Evolutionary conservation across 495 filamentous ascomycete species (phyloP), one percentile per base, ranked within the genome.

Genomic region (Aspergillus sclerotiicarbonarius): DNA sequence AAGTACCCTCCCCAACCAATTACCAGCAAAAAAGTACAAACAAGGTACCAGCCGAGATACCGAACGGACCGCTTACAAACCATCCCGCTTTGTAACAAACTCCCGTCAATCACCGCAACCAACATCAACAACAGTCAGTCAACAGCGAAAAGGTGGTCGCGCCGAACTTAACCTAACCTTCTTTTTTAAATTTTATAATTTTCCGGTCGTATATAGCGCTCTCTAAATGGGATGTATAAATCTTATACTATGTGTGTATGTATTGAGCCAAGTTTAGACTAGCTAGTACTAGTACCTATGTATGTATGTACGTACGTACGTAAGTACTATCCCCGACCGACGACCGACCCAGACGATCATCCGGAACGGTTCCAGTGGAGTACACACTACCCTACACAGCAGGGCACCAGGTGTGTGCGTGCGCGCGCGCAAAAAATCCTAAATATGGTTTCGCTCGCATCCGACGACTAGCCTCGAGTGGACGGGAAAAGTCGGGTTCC

Each of bases 401-500:
- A 25, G 25, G 25, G 25, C 25, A 5, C 33, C 3, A 37, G 33
- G 33, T 15, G 33, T 15, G 33, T 3, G 3, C 3, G 33, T 9
- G 33, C 8, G 33, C 9, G 13, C 8, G 10, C 6, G 31, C 31
- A 33, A 33, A 33, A 37, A 15, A 41, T 41, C n/a, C 5, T 41
- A 41, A 13, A 25, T 25, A 25, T 25, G 25, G 25, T 41, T 41
- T 41, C 37, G 37, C 37, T 41, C n/a, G 10, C 37, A 41, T 41
- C 37, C 37, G 37, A 13, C 13, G n/a, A 41, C 37, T 4, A 1
- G 10, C 37, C 37, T 41, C 15, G 8, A 41, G 37, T 41, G 37
- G 37, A 41, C 37, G 37, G 37, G 37, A 41, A 41, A 41, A 41
- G n/a, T 41, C 37, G 37, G 37, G 37, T 41, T 41, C 37, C 37